A percentile compares a stretch with the other conserved stretches of the same genome.
Conservation (phyloP, 1,139 yeast species). For the Geotrichum candidum region DNA sequence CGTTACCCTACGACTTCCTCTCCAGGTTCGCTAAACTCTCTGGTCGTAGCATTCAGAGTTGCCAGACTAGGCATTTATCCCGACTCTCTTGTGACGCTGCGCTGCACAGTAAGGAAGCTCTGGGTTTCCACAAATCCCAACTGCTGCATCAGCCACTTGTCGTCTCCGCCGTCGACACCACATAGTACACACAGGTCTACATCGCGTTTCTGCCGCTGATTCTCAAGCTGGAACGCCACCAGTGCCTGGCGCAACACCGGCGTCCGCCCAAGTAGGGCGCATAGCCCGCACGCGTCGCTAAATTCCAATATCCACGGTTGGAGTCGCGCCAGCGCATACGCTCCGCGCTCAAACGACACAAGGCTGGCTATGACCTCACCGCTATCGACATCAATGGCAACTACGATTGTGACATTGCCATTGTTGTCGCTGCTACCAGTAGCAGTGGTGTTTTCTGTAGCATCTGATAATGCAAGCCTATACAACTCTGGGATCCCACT, state of each 20-base stretch:
- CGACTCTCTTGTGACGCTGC: not conserved
- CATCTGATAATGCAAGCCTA: not conserved
- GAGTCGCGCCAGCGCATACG: constrained; percentile 35
- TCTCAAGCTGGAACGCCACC: not conserved
- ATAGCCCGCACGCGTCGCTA: constrained; percentile 45
- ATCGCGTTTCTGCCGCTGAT: not conserved
- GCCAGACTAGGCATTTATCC: not conserved
- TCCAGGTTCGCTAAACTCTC: not conserved
- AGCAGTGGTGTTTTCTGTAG: not conserved
- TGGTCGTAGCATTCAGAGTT: not conserved
- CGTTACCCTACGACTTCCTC: not conserved
- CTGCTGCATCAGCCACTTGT: constrained; percentile 17
- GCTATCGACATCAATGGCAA: not conserved
- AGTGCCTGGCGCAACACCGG: not conserved
- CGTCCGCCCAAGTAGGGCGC: constrained; percentile 45
- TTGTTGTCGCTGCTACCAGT: not conserved
- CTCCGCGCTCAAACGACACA: constrained; percentile 45
- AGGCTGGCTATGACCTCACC: constrained; percentile 46
- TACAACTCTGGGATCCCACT: constrained; percentile 3
- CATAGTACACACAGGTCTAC: not conserved
- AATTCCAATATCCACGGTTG: constrained; percentile 46
- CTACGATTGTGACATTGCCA: not conserved
- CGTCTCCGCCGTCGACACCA: not conserved
- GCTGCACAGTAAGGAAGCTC: not conserved
- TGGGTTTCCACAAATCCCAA: constrained; percentile 14